Percentiles rank a stretch among this genome's conserved stretches.
Evolutionary conservation across 441 rosid genomes (phyloP).

Genomic region (Pelargonium myrrhifolium): DNA sequence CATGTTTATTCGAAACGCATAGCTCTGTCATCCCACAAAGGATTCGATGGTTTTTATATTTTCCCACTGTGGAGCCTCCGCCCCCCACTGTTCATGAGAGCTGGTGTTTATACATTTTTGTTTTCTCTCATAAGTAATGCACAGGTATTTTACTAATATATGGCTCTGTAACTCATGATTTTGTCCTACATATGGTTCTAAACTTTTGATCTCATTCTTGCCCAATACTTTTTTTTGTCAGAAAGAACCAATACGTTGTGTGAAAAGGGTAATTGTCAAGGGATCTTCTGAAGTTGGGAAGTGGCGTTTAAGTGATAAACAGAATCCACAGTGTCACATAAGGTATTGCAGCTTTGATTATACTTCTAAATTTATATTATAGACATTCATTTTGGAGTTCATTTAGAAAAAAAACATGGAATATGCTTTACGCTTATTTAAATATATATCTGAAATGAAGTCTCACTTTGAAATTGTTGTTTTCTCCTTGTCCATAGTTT

Average conservation of each 20-base stretch:
- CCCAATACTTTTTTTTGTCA: conserved; percentile 18
- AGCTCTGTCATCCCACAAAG: conserved; percentile 34
- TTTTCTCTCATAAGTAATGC: conserved; percentile 44
- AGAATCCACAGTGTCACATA: conserved; percentile 14
- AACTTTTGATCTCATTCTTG: conserved; percentile 12
- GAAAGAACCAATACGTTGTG: conserved; percentile 33
- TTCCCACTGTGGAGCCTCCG: conserved; percentile 32
- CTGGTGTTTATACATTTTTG: conserved; percentile 44
- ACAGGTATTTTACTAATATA: neutral
- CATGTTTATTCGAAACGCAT: conserved; percentile 23
- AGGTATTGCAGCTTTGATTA: conserved; percentile 27
- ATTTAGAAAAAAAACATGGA: neutral
- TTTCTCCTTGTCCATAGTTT: neutral
- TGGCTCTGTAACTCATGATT: conserved; percentile 2
- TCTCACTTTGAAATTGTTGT: neutral
- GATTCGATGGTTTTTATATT: conserved; percentile 50
- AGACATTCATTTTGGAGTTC: neutral
- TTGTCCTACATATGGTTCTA: conserved; percentile 5
- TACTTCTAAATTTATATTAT: neutral
- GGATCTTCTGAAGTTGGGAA: conserved; percentile 36
- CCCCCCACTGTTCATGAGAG: conserved; percentile 33
- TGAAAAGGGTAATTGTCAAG: conserved; percentile 34
- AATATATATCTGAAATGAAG: neutral
- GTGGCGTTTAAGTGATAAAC: conserved; percentile 36
- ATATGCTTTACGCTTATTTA: neutral